These are phyloP conservation scores for Chlorella sorokiniana DNA, from an alignment of 139 green algal species.

Conservation along the genomic window DNA sequence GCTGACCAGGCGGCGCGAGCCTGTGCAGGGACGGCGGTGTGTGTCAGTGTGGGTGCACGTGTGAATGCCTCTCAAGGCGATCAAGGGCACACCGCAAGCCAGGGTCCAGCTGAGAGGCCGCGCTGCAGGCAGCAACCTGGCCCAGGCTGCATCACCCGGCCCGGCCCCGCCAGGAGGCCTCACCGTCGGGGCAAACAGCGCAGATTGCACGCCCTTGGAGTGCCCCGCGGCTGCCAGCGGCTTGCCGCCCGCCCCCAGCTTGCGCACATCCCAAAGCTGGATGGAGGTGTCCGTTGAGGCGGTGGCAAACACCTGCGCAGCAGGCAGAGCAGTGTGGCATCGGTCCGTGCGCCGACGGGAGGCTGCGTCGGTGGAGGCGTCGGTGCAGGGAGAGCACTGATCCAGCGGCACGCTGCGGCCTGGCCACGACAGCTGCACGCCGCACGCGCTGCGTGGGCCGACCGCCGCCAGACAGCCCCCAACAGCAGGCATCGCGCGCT, in stretches of 20 bases:
- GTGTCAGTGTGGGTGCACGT: not conserved
- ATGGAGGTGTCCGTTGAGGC: conserved; percentile 74
- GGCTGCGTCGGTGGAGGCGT: not conserved
- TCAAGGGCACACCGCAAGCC: too few species aligned
- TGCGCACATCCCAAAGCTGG: conserved; percentile 66
- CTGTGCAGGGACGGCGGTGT: conserved; percentile 13
- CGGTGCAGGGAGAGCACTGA: too few species aligned
- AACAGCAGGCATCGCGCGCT: not conserved
- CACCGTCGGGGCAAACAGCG: conserved; percentile 71
- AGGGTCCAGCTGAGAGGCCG: too few species aligned
- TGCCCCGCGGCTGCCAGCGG: conserved; percentile 48
- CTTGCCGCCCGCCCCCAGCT: conserved; percentile 41
- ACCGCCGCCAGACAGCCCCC: not conserved
- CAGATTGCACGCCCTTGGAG: conserved; percentile 63
- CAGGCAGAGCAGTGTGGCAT: not conserved
- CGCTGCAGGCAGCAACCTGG: not conserved
- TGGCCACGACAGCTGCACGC: too few species aligned
- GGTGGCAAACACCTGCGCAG: conserved; percentile 60
- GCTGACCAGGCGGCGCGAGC: conserved; percentile 56
- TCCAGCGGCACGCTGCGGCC: too few species aligned
- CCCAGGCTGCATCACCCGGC: not conserved
- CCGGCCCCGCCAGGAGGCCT: too few species aligned
- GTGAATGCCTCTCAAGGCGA: too few species aligned
- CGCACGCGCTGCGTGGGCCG: too few species aligned
- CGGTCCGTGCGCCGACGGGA: not conserved